These are phyloP conservation scores for Liriodendron chinense DNA, from an alignment of 164 flowering plant genomes.

Conservation along the genomic window DNA sequence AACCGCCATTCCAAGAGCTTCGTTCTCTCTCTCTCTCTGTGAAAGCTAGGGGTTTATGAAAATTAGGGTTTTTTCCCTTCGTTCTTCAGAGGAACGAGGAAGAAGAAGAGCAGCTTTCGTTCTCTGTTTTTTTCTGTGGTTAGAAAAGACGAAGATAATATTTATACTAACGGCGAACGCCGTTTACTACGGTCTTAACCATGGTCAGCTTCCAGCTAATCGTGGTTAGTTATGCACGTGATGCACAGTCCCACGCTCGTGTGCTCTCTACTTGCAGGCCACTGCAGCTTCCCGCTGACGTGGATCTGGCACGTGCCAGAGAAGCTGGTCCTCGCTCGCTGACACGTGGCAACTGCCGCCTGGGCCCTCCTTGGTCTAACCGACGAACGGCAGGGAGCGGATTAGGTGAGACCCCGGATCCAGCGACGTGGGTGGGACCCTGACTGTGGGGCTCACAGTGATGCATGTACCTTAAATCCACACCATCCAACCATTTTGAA, in stretches of 20 bases:
- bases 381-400: neutral
- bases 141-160: neutral
- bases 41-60: neutral
- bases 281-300: neutral
- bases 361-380: no score
- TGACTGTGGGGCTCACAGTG: no score
- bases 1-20: neutral
- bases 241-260: neutral
- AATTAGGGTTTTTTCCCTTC: neutral
- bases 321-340: neutral
- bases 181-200: slow-evolving; percentile 2
- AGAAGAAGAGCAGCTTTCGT: neutral
- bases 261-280: neutral
- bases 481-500: no score
- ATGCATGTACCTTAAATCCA: no score
- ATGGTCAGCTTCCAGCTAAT: neutral
- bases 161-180: slow-evolving; percentile 2
- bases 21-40: no score
- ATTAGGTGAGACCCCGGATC: no score
- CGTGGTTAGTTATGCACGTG: neutral
- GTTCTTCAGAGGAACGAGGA: neutral
- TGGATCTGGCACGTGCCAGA: neutral
- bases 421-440: no score
- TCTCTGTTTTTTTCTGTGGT: neutral
- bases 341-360: neutral